Percentiles rank a stretch among this genome's conserved stretches.
phyloP scores from a whole-genome alignment of 331 rosid genomes.

The Quercus phellos region DNA sequence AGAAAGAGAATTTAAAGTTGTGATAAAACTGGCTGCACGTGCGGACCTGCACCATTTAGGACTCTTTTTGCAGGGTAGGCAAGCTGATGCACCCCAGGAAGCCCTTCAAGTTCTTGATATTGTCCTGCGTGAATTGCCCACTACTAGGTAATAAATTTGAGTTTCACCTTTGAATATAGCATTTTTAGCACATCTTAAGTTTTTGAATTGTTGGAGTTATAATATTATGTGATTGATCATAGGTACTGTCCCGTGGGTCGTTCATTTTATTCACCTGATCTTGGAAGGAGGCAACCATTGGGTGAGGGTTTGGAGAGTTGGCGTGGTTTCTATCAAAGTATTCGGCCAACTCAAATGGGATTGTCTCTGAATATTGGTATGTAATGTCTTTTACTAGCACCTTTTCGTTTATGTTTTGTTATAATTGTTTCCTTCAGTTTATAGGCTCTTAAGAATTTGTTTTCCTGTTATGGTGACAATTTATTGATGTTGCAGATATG shows the following conservation, averaged over 20 bases:
- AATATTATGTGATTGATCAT: neutral
- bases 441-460: neutral
- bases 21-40: slow-evolving; percentile 80
- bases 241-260: slow-evolving; percentile 94
- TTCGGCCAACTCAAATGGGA: slow-evolving; percentile 98
- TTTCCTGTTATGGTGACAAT: neutral
- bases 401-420: neutral
- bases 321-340: slow-evolving; percentile 98
- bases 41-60: slow-evolving; percentile 94
- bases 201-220: neutral
- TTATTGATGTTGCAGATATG: slow-evolving; percentile 58
- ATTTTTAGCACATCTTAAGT: neutral
- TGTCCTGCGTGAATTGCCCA: slow-evolving; percentile 84
- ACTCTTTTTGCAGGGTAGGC: slow-evolving; percentile 83
- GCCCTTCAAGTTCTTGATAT: slow-evolving; percentile 95
- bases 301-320: slow-evolving; percentile 98
- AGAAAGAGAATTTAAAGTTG: slow-evolving; percentile 77
- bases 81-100: slow-evolving; percentile 96
- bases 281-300: slow-evolving; percentile 77
- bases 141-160: slow-evolving; percentile 48
- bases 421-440: neutral
- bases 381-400: neutral
- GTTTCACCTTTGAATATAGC: neutral
- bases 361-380: slow-evolving; percentile 80
- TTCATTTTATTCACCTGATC: slow-evolving; percentile 79